Evolutionary conservation across 768 basidiomycete genomes (phyloP).

Genomic region (Serpula lacrymans): DNA sequence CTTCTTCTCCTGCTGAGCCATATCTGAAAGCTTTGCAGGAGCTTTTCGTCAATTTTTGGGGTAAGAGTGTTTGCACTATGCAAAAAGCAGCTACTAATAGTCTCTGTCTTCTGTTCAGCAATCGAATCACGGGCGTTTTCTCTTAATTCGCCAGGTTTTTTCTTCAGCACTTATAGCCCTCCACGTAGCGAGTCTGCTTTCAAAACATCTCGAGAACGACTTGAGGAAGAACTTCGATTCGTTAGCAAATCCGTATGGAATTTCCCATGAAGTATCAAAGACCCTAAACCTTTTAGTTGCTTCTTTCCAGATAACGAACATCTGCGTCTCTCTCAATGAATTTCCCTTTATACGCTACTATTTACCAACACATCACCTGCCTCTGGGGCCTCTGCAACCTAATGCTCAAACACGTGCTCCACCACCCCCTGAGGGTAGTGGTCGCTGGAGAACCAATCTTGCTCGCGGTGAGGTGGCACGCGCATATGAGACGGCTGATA

Average conservation of each 20-base stretch:
- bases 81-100: constrained; percentile 6
- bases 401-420: constrained; percentile 61
- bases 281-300: not conserved
- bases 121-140: constrained; percentile 86
- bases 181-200: constrained; percentile 68
- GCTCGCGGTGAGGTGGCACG: constrained; percentile 70
- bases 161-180: constrained; percentile 89
- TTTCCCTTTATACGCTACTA: constrained; percentile 94
- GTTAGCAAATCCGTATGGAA: constrained; percentile 58
- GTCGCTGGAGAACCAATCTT: constrained; percentile 79
- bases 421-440: constrained; percentile 58
- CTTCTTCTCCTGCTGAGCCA: constrained; percentile 72
- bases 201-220: constrained; percentile 63
- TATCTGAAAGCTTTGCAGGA: constrained; percentile 78
- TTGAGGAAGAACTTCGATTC: constrained; percentile 86
- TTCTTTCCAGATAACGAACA: constrained; percentile 69
- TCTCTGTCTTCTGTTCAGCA: constrained; percentile 42
- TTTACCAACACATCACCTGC: constrained; percentile 74
- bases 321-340: constrained; percentile 88
- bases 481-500: constrained; percentile 64
- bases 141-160: constrained; percentile 68
- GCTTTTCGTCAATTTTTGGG: constrained; percentile 90
- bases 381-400: constrained; percentile 80
- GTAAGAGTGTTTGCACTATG: constrained; percentile 43
- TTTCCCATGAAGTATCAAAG: not conserved